These are phyloP conservation scores for Populus nigra DNA, from an alignment of 345 rosid genomes.

Conservation along the genomic window DNA sequence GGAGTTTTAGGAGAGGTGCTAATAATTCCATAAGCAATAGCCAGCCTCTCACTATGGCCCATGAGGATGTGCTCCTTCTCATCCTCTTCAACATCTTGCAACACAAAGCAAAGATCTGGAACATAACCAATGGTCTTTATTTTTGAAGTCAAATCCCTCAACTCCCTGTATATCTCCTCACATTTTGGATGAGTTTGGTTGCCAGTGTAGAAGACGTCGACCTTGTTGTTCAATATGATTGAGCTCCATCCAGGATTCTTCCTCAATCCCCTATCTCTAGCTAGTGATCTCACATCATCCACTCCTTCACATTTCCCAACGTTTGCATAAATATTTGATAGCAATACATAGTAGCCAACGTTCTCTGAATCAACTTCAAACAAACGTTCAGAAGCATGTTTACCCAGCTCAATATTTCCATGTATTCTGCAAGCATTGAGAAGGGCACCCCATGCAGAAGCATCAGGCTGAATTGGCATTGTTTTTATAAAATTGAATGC, in stretches of 20 bases:
- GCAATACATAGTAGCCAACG: slow-evolving; percentile 83
- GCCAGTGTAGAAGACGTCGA: slow-evolving; percentile 80
- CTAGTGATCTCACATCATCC: slow-evolving; percentile 59
- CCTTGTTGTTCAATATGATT: slow-evolving; percentile 64
- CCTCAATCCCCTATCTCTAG: slow-evolving; percentile 62
- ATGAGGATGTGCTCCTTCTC: slow-evolving; percentile 69
- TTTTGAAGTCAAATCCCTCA: slow-evolving; percentile 47
- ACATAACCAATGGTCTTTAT: slow-evolving; percentile 74
- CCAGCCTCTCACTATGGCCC: slow-evolving; percentile 86
- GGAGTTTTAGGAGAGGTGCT: slow-evolving; percentile 61
- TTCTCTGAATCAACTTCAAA: slow-evolving; percentile 66
- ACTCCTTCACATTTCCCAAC: slow-evolving; percentile 77
- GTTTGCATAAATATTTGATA: slow-evolving; percentile 70
- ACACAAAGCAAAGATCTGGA: slow-evolving; percentile 56
- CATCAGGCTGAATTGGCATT: slow-evolving; percentile 73
- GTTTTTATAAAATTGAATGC: slow-evolving; percentile 69
- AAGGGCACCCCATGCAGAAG: slow-evolving; percentile 83
- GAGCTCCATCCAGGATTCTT: slow-evolving; percentile 92
- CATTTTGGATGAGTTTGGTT: slow-evolving; percentile 61
- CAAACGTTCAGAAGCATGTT: slow-evolving; percentile 63
- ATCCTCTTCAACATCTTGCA: slow-evolving; percentile 78
- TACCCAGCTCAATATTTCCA: slow-evolving; percentile 60
- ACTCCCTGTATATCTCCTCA: slow-evolving; percentile 48
- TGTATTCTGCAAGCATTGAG: slow-evolving; percentile 84
- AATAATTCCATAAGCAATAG: slow-evolving; percentile 69